A percentile compares a stretch with the other conserved stretches of the same genome.
Evolutionary conservation across 139 green algal genomes (phyloP).

Genomic region (Asterochloris sp.): DNA sequence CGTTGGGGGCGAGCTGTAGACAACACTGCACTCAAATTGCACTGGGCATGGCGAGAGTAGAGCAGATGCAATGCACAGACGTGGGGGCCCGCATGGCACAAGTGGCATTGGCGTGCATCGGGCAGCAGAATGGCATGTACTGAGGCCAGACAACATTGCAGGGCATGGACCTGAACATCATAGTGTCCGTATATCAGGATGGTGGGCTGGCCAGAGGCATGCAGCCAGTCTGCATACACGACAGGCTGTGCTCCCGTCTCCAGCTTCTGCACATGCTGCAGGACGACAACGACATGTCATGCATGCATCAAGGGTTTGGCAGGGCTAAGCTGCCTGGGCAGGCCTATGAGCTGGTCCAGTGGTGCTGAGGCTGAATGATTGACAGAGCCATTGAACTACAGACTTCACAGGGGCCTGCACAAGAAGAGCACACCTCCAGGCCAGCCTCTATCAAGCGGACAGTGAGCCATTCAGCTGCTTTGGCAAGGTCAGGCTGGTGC

Average conservation of each 20-base stretch:
- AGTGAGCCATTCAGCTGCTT: slow-evolving; percentile 38
- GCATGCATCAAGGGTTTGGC: not conserved
- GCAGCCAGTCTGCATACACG: slow-evolving; percentile 64
- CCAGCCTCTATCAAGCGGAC: slow-evolving; percentile 28
- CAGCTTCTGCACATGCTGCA: slow-evolving; percentile 42
- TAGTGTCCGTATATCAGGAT: slow-evolving; percentile 78
- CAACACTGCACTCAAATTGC: not conserved
- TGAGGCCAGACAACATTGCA: not conserved
- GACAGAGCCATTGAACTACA: not conserved
- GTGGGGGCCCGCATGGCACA: not conserved
- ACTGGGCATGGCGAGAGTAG: not conserved
- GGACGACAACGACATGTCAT: not conserved
- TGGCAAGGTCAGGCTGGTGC: slow-evolving; percentile 24
- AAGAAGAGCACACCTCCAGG: slow-evolving; percentile 18
- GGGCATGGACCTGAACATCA: slow-evolving; percentile 50
- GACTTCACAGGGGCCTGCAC: not conserved
- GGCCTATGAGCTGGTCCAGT: no score
- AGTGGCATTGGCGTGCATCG: not conserved
- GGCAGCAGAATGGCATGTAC: not conserved
- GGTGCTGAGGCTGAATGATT: not conserved
- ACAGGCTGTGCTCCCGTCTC: slow-evolving; percentile 49
- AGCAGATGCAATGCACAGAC: not conserved
- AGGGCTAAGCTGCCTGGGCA: no score
- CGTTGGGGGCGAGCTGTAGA: not conserved
- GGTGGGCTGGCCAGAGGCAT: slow-evolving; percentile 38